Evolutionary conservation across 768 basidiomycete species (phyloP), one percentile per base, ranked within the genome.

Genomic region (Hortiboletus campestris): DNA sequence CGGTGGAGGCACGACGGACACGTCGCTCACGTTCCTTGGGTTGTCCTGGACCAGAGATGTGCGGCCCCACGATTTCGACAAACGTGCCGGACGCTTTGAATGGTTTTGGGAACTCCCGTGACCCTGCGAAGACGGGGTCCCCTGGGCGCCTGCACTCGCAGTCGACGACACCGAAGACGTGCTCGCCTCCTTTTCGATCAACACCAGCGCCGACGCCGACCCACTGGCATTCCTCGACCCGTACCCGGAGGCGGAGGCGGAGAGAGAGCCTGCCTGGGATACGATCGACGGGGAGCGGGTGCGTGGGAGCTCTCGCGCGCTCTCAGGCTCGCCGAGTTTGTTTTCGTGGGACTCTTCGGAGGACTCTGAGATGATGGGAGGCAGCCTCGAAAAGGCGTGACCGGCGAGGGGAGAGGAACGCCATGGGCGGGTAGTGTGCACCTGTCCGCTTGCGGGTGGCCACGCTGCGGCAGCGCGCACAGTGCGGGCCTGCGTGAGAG

Each of bases 371-470:
- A 61, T 60, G 35, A 60, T 59, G 41, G 68, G 63, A 0, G 69
- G 64, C 8, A 65, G 55, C 0, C 58, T 70, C 10, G 67, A 70
- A 16, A 70, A 61, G 4, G 25, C 68, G 32, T 60, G 62, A 1
- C 68, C 48, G 0, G 70, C 62, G 39, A 71, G 69, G 0, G 69
- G 69, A 0, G 69, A 71, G 13, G 69, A 71, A 14, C 69, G 69
- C 55, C 65, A 53, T 4, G 69, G 69, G 3, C 69, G 71, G n/a
- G n/a, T n/a, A 9, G 71, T 56, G 6, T 61, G 53, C 25, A 52
- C 44, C 12, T 44, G 17, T 13, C 51, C 55, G n/a, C 38, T 38
- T 14, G 60, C 40, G 16, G 55, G 56, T 17, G 53, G 32, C 53
- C 55, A 58, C 4, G 55, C 12, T 22, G 57, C 12, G 29, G 50